Conservation (phyloP, 2,329 filamentous ascomycete genomes). For the Pestalotiopsis sp. region DNA sequence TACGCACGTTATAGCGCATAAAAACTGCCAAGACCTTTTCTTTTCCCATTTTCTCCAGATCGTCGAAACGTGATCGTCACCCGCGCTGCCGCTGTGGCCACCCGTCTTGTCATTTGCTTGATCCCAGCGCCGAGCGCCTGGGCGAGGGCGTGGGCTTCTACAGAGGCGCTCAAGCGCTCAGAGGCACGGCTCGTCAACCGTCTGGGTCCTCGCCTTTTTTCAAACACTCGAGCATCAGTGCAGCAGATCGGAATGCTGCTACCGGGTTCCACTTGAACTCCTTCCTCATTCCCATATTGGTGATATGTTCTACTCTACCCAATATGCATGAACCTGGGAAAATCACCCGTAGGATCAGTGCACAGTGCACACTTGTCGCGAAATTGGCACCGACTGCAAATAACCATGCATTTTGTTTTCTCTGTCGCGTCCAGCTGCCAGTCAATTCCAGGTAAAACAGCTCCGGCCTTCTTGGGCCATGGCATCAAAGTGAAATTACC, state of each 20-base stretch:
- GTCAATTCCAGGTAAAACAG: neutral
- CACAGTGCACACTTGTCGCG: neutral
- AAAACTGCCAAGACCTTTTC: neutral
- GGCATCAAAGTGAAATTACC: neutral
- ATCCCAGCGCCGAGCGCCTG: neutral
- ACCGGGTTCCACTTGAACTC: no score
- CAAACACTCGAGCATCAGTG: no score
- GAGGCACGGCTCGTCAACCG: no score
- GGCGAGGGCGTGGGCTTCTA: no score
- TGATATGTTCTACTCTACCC: no score
- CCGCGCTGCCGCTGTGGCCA: neutral
- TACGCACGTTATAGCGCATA: no score
- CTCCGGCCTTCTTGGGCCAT: no score
- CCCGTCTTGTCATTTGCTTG: slow-evolving; percentile 1
- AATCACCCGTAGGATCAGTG: neutral
- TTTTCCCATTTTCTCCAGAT: slow-evolving; percentile 1
- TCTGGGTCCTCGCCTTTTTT: no score
- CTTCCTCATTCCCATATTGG: no score
- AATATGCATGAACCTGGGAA: no score
- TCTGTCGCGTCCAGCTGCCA: neutral
- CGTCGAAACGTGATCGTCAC: neutral
- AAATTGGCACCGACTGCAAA: neutral
- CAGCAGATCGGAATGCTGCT: no score
- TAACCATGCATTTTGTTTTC: neutral
- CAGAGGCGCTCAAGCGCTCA: no score